Evolutionary conservation across 164 flowering plant species (phyloP), one percentile per base, ranked within the genome.

Genomic region (Stephania yunnanensis): DNA sequence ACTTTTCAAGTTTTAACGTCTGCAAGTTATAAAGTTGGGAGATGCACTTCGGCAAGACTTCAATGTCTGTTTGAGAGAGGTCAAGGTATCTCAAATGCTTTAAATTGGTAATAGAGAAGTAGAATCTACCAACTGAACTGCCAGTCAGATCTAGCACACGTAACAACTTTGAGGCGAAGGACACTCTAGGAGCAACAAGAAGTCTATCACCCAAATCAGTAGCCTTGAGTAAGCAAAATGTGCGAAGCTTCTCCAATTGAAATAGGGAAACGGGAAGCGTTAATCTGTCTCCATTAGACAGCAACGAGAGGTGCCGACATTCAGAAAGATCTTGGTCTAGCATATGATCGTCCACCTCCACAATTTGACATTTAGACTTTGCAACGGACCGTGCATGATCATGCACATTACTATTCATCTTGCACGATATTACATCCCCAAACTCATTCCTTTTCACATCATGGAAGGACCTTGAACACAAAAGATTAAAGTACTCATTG

Each of bases 361-460:
- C 42, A 36, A 36, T 36, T 36, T 36, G 31, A 22, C 76, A 74
- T 50, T 67, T 65, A 15, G 29, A 8, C 6, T 65, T 30, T 8
- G 42, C 46, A 31, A 68, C 45, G 36, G 19, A 17, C 10, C 31
- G 44, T n/a, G 72, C 77, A 68, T 68, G 77, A 52, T 31, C 71
- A 50, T 68, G 70, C 11, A 71, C 65, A 46, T 75, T 73, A 75
- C 68, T 76, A 69, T 79, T 72, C 75, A 79, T 72, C 48, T 74
- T 74, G 64, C 71, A 74, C 9, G 48, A n/a, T 36, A 50, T 68
- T 36, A 36, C 42, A 7, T 68, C 77, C 52, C 66, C 72, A 7
- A 25, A 25, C 10, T 6, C n/a, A 19, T 52, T 46, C 17, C n/a
- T 68, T 20, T 74, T n/a, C 10, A 29, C 65, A 67, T 68, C 65